Percentiles rank a stretch among this genome's conserved stretches.
Evolutionary conservation across 192 early-diverging fungal genomes (phyloP).

Genomic region (Entomortierella beljakovae): DNA sequence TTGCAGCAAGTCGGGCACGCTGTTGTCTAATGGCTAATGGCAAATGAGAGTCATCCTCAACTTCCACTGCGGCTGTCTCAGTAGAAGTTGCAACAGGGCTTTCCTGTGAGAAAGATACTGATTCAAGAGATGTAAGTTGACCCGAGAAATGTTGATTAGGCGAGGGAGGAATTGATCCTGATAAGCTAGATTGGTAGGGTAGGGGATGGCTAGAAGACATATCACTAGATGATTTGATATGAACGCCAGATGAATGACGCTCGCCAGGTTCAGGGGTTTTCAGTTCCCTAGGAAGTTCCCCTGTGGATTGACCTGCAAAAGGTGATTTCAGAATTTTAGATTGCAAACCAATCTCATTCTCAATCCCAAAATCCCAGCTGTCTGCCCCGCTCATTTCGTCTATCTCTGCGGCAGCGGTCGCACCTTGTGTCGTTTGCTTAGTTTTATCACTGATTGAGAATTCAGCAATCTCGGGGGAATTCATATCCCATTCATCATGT

Average conservation of each 20-base stretch:
- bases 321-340: too few relatives aligned
- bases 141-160: background rate
- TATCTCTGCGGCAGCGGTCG: too few relatives aligned
- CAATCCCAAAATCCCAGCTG: constrained; percentile 48
- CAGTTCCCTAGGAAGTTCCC: too few relatives aligned
- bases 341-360: constrained; percentile 15
- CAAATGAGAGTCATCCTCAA: constrained; percentile 46
- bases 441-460: background rate
- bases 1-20: constrained; percentile 43
- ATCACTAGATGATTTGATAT: background rate
- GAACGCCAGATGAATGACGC: background rate
- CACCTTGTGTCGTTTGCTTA: background rate
- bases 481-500: constrained; percentile 30
- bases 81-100: background rate
- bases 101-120: background rate
- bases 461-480: background rate
- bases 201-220: background rate
- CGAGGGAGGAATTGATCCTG: constrained; percentile 13
- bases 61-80: background rate
- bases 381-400: constrained; percentile 38
- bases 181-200: constrained; percentile 15
- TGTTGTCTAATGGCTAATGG: constrained; percentile 49
- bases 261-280: background rate
- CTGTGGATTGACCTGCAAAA: too few relatives aligned
- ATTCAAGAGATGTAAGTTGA: background rate